Evolutionary conservation across 1,284 basidiomycete species (phyloP).

Genomic region (Baeospora myosura): DNA sequence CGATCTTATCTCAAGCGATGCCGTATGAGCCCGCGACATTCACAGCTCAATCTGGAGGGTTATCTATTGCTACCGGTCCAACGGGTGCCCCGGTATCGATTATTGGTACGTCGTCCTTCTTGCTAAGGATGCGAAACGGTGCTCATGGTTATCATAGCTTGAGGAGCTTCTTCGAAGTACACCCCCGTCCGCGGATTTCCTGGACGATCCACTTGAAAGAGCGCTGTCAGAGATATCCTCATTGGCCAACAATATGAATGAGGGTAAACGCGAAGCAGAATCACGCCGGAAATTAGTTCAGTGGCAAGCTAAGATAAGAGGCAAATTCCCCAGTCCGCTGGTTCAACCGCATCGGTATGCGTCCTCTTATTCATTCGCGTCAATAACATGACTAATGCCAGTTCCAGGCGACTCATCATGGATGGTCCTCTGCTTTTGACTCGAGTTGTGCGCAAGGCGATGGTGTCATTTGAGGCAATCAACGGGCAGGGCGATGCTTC

Average conservation of each 20-base stretch:
- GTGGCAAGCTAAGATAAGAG: slow-evolving; percentile 89
- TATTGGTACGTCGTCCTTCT: slow-evolving; percentile 56
- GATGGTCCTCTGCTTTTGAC: slow-evolving; percentile 80
- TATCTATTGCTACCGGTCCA: slow-evolving; percentile 95
- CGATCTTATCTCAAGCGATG: slow-evolving; percentile 83
- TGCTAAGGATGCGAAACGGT: slow-evolving; percentile 2
- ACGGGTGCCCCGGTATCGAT: slow-evolving; percentile 90
- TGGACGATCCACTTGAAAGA: slow-evolving; percentile 78
- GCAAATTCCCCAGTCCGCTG: slow-evolving; percentile 88
- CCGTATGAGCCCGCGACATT: slow-evolving; percentile 80
- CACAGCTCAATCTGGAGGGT: slow-evolving; percentile 93
- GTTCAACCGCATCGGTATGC: slow-evolving; percentile 92
- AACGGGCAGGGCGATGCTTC: slow-evolving; percentile 70
- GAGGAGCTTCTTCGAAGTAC: slow-evolving; percentile 81
- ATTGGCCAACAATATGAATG: slow-evolving; percentile 91
- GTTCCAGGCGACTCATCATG: slow-evolving; percentile 74
- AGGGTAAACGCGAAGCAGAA: slow-evolving; percentile 91
- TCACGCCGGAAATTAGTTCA: slow-evolving; percentile 82
- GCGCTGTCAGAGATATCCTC: slow-evolving; percentile 82
- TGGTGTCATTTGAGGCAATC: slow-evolving; percentile 78
- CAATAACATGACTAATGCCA: slow-evolving; percentile 10
- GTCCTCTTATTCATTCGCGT: slow-evolving; percentile 1
- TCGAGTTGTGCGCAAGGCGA: slow-evolving; percentile 84
- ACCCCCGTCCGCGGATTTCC: slow-evolving; percentile 64
- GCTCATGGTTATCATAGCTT: slow-evolving; percentile 41